These are phyloP conservation scores for Ophiostoma sp. DNA, from an alignment of 2,329 filamentous ascomycete genomes.

Conservation along the genomic window DNA sequence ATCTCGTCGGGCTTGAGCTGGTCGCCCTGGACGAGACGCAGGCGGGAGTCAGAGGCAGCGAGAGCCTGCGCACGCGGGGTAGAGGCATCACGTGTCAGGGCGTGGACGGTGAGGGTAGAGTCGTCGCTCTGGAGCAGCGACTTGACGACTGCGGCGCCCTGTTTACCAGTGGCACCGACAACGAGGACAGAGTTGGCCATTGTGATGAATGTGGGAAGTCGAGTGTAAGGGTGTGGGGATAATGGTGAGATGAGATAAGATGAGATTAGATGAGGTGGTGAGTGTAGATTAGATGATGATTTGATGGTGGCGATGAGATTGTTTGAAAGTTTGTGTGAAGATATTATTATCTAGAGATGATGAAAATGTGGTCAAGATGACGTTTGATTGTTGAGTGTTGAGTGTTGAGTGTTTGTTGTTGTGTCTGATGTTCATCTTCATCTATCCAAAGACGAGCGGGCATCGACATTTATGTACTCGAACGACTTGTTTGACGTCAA, in stretches of 20 bases:
- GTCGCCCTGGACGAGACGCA: slow-evolving; percentile 41
- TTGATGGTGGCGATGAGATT: background rate
- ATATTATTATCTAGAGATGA: background rate
- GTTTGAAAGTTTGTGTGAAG: background rate
- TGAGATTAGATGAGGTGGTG: background rate
- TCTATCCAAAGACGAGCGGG: background rate
- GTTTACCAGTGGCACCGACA: slow-evolving; percentile 30
- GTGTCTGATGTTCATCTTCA: background rate
- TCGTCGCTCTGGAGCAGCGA: slow-evolving; percentile 24
- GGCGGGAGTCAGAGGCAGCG: slow-evolving; percentile 38
- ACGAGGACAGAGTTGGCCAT: slow-evolving; percentile 26
- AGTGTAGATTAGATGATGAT: background rate
- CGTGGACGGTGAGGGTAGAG: slow-evolving; percentile 30
- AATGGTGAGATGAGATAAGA: background rate
- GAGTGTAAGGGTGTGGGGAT: background rate
- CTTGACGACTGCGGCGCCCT: slow-evolving; percentile 28
- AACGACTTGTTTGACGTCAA: background rate
- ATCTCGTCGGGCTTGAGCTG: slow-evolving; percentile 37
- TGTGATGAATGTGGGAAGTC: background rate
- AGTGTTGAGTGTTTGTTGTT: background rate
- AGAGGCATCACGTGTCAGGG: slow-evolving; percentile 33
- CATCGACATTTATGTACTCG: background rate
- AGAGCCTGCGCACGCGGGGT: slow-evolving; percentile 39
- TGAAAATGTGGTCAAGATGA: background rate
- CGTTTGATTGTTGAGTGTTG: background rate